Base-by-base conservation (phyloP, 148 eudicot genomes). In the Diospyros lotus region DNA sequence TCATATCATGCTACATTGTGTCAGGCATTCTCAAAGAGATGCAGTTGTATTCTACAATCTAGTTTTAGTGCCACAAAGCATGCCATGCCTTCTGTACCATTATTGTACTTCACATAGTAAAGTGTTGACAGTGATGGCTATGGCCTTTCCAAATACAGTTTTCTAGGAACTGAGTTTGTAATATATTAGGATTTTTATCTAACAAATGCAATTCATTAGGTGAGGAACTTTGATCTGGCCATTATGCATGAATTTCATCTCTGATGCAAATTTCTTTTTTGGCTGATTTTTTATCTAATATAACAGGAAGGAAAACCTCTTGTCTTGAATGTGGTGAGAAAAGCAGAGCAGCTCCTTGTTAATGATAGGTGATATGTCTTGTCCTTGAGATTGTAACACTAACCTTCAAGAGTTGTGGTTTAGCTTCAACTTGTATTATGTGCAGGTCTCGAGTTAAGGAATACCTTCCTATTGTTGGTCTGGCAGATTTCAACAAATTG, bases 231-330 rank as follows among this genome's bases (percentile, higher is more conserved):
- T 28, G 28, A 28, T 28, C 28, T 28, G 28, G 28, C 28, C 28
- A 28, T 28, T 28, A 28, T 28, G 28, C 28, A 28, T 28, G 28
- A 28, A 28, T 28, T 28, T 15, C 3, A 2, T 58, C 40, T n/a
- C 67, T 70, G 17, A 68, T 58, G 46, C 50, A 74, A 18, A 38
- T 68, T 77, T 28, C 8, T 28, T 28, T 42, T 11, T 18, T 62
- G 55, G 4, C 15, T 77, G 38, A 28, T 3, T 38, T 55, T 51
- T 40, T 58, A 45, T 11, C 5, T 71, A 51, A 75, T 48, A 55
- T 78, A 71, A 85, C 82, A 95, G 99, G 99, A 95, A 93, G 99
- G 99, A 28, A 95, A 95, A 81, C 99, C 99, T 69, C 87, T 95
- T 80, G 97, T 95, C 74, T 84, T 95, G 78, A 93, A 90, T 83